These are phyloP conservation scores for Chaetothyriales sp. DNA, from an alignment of 2,329 filamentous ascomycete genomes.

Conservation along the genomic window DNA sequence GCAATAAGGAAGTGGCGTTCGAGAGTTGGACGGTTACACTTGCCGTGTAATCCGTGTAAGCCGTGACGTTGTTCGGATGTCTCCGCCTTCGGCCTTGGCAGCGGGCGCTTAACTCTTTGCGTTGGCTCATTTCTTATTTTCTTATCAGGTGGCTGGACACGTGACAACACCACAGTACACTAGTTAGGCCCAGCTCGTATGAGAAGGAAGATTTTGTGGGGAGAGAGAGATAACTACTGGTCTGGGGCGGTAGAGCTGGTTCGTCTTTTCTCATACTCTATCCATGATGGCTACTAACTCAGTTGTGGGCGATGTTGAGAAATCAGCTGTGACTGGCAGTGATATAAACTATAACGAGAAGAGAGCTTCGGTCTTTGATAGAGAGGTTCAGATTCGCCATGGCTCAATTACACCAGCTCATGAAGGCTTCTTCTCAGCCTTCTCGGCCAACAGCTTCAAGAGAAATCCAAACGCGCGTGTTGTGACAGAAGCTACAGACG, in stretches of 20 bases:
- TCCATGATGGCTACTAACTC: background rate
- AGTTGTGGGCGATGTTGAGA: background rate
- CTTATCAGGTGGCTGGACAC: no score
- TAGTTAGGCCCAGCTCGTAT: no score
- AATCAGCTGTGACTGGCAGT: background rate
- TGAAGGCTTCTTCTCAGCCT: conserved; percentile 9
- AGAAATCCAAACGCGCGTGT: conserved; percentile 29
- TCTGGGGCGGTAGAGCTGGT: background rate
- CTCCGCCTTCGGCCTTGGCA: no score
- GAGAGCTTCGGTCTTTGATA: background rate
- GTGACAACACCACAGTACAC: no score
- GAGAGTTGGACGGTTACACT: no score
- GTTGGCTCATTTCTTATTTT: no score
- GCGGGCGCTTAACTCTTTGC: no score
- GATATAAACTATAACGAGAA: background rate
- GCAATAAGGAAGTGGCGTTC: background rate
- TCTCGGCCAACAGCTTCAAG: conserved; percentile 29
- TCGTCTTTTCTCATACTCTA: background rate
- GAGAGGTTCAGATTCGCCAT: conserved; percentile 5
- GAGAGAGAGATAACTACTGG: background rate
- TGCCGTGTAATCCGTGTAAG: no score
- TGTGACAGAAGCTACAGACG: conserved; percentile 26
- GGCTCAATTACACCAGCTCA: conserved; percentile 4
- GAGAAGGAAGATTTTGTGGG: no score
- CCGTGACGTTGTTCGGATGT: no score